Evolutionary conservation across 768 basidiomycete genomes (phyloP), one percentile per base, ranked within the genome.

Genomic region (Hemileccinum impolitum): DNA sequence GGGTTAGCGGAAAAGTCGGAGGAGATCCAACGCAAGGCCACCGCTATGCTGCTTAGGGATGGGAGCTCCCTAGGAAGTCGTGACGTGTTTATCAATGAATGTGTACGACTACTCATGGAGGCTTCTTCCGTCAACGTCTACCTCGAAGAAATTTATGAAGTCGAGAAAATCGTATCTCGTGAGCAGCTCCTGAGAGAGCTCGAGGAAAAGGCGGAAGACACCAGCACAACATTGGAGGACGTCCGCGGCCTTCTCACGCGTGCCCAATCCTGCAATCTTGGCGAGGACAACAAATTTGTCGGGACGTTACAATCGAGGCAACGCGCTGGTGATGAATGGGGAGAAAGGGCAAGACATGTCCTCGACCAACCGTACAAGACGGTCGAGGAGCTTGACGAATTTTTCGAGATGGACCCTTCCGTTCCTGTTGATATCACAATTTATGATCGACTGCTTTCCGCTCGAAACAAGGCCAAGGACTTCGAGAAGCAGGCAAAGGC

Each of bases 41-140:
- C n/a, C 6, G 64, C 66, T 13, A 55, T 63, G 8, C 63, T 90
- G 10, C 75, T 91, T 41, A 63, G 67, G 37, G 64, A 76, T 1
- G 70, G 71, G 1, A 62, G 67, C 10, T 51, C 63, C 7, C 72
- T 73, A 31, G 67, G 73, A 11, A 75, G 81, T 42, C 79, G 80
- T 60, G 71, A 80, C 37, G 69, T 73, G 15, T 85, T 78, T 59
- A 69, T 90, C 48, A 72, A 77, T 47, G 83, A 87, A 38, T 90
- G 89, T 67, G 85, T 85, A 54, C 79, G 77, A 32, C 70, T 92
- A 3, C 75, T 91, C 47, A 63, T 82, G 44, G 77, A 87, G 23
- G 84, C 82, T 2, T 83, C 83, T 3, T 84, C 87, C 9, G 67
- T 94, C 46, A 93, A 92, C 56, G 85, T 95, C n/a, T 76, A 82